Evolutionary conservation across 805 yeast genomes (phyloP).

Genomic region (Clavispora fructus): DNA sequence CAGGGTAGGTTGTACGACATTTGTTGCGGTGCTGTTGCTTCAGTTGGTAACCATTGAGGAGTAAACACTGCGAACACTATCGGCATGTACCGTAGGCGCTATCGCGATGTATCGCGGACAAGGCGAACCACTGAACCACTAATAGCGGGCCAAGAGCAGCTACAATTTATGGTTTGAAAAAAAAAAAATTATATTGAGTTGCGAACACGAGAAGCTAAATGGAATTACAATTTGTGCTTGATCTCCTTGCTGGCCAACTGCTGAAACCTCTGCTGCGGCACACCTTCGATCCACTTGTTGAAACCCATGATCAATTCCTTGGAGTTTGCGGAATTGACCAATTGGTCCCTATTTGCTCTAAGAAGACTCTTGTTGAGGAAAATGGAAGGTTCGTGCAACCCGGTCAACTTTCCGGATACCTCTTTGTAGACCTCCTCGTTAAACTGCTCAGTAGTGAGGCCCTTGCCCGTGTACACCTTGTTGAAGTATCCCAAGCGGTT

Average conservation of each 20-base stretch:
- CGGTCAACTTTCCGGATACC: conserved; percentile 28
- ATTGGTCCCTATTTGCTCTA: conserved; percentile 33
- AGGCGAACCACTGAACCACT: no score
- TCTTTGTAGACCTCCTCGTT: conserved; percentile 35
- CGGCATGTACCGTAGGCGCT: not conserved
- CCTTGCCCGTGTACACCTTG: conserved; percentile 41
- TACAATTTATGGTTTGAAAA: not conserved
- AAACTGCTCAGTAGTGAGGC: conserved; percentile 37
- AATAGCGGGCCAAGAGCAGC: not conserved
- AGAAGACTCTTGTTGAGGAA: conserved; percentile 42
- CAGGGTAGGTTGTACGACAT: conserved; percentile 53
- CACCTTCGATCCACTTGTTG: conserved; percentile 63
- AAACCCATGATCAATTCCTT: conserved; percentile 68
- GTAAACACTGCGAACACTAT: not conserved
- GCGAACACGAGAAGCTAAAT: not conserved
- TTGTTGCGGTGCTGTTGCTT: not conserved
- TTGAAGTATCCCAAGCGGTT: conserved; percentile 55
- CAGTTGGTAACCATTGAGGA: no score
- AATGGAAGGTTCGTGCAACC: conserved; percentile 44
- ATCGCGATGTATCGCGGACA: no score
- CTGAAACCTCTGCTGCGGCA: conserved; percentile 64
- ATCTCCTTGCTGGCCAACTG: conserved; percentile 49
- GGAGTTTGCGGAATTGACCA: conserved; percentile 48
- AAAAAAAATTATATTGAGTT: no score
- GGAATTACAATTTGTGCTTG: conserved; percentile 52